Conservation (phyloP, 2,329 filamentous ascomycete genomes). For the Aspergillus piperis region DNA sequence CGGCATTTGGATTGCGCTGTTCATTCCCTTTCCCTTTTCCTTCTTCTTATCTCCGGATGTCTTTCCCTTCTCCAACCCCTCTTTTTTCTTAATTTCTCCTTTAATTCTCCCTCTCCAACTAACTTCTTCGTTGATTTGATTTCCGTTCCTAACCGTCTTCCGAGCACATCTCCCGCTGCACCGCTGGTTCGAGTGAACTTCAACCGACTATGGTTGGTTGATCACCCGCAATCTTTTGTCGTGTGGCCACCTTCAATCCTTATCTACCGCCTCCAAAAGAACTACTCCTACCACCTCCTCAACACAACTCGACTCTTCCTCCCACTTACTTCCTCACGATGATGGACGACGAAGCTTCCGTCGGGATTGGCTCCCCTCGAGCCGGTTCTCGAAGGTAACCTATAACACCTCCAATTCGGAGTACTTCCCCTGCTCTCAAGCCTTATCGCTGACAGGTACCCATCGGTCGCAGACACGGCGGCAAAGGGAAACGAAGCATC, state of each 20-base stretch:
- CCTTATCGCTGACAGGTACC: constrained; percentile 11
- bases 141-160: neutral
- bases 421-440: neutral
- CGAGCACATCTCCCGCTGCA: constrained; percentile 17
- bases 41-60: constrained; percentile 11
- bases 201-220: constrained; percentile 18
- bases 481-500: constrained; percentile 68
- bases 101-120: neutral
- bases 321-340: constrained; percentile 13
- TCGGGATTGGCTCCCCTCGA: constrained; percentile 30
- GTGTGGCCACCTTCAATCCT: constrained; percentile 22
- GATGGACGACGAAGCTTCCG: constrained; percentile 37
- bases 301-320: neutral
- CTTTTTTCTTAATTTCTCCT: neutral
- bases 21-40: neutral
- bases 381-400: constrained; percentile 34
- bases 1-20: neutral
- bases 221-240: constrained; percentile 13
- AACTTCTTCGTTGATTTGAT: neutral
- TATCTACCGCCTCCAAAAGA: constrained; percentile 16
- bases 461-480: constrained; percentile 29
- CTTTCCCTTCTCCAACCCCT: constrained; percentile 1
- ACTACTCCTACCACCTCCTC: constrained; percentile 11
- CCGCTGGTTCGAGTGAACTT: constrained; percentile 28
- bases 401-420: neutral